Conservation (phyloP, 495 filamentous ascomycete species). For the Bacidia gigantensis region DNA sequence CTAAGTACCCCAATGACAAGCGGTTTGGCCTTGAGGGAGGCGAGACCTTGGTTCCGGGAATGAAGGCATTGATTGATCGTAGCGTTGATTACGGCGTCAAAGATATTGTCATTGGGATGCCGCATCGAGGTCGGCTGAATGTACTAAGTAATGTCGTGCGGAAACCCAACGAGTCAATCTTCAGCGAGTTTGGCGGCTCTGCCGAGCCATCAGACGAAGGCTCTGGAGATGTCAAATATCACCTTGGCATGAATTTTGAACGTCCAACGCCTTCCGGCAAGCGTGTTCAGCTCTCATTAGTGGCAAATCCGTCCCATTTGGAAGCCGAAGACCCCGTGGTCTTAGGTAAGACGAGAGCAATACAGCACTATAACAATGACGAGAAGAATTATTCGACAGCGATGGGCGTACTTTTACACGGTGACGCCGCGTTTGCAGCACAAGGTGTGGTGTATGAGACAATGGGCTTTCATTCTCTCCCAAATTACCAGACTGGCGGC, state of each 20-base stretch:
- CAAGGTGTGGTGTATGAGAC: constrained; percentile 98
- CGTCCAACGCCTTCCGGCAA: constrained; percentile 95
- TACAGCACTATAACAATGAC: constrained; percentile 98
- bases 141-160: constrained; percentile 96
- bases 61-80: constrained; percentile 97
- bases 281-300: constrained; percentile 93
- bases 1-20: constrained; percentile 99
- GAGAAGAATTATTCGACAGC: constrained; percentile 75
- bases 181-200: constrained; percentile 90
- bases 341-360: constrained; percentile 89
- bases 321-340: constrained; percentile 98
- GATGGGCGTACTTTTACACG: constrained; percentile 91
- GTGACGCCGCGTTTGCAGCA: constrained; percentile 90
- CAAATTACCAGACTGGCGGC: constrained; percentile 90
- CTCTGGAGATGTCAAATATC: constrained; percentile 98
- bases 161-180: constrained; percentile 98
- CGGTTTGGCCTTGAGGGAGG: constrained; percentile 96
- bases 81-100: constrained; percentile 97
- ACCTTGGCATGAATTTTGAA: constrained; percentile 99
- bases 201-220: constrained; percentile 85
- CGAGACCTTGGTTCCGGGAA: constrained; percentile 90
- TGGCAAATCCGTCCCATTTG: constrained; percentile 96
- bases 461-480: constrained; percentile 89
- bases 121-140: constrained; percentile 95
- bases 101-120: constrained; percentile 98